Evolutionary conservation across 176 grass and related monocot genomes (phyloP).

Genomic region (Tuctoria greenei): DNA sequence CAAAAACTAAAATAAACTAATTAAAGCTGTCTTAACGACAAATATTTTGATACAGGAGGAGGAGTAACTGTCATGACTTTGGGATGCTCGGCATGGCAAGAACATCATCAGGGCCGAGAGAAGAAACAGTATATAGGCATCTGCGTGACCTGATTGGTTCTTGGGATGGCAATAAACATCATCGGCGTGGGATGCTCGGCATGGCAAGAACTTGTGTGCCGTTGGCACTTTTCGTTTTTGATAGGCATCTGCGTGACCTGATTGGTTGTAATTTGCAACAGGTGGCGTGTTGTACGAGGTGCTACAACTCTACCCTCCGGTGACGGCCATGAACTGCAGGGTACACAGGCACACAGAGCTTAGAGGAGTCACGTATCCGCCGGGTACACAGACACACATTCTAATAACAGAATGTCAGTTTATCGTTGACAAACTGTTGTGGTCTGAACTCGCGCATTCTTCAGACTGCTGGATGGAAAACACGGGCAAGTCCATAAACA

Average conservation of each 20-base stretch:
- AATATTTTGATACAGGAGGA: no score
- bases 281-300: conserved; percentile 60
- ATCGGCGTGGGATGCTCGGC: no score
- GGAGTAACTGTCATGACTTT: no score
- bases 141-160: no score
- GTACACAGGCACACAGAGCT: conserved; percentile 43
- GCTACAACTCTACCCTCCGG: conserved; percentile 45
- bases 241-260: background rate
- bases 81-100: no score
- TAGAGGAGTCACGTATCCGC: conserved; percentile 39
- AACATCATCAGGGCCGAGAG: background rate
- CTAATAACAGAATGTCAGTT: background rate
- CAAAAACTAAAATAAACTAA: no score
- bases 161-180: no score
- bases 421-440: background rate
- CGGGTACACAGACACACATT: no score
- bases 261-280: background rate
- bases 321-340: background rate
- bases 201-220: no score
- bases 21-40: no score
- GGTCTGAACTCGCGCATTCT: background rate
- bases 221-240: no score
- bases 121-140: background rate
- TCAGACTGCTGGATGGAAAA: background rate
- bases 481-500: background rate